These are phyloP conservation scores for Fusarium brevicatenulatum DNA, from an alignment of 2,329 filamentous ascomycete genomes.

Conservation along the genomic window DNA sequence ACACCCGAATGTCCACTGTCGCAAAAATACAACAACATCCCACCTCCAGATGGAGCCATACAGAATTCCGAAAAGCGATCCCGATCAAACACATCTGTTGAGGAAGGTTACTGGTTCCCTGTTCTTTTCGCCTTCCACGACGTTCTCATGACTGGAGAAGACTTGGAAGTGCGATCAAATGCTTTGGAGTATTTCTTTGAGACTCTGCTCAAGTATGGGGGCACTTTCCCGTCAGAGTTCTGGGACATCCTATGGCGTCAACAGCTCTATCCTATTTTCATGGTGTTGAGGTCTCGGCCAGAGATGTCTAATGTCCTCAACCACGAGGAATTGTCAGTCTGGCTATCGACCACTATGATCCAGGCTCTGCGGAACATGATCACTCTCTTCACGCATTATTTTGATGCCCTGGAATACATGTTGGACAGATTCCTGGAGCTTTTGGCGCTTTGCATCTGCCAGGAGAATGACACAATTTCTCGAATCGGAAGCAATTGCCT, in stretches of 20 bases:
- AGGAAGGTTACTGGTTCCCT: slow-evolving; percentile 99
- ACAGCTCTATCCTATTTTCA: slow-evolving; percentile 96
- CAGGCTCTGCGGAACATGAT: slow-evolving; percentile 99
- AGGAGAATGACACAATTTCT: slow-evolving; percentile 98
- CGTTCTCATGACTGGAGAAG: slow-evolving; percentile 98
- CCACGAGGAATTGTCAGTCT: slow-evolving; percentile 96
- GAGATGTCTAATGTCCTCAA: slow-evolving; percentile 96
- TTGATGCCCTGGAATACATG: slow-evolving; percentile 96
- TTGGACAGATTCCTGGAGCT: slow-evolving; percentile 96
- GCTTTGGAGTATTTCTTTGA: slow-evolving; percentile 98
- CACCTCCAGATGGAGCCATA: slow-evolving; percentile 55
- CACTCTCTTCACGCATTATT: slow-evolving; percentile 98
- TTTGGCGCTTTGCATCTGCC: slow-evolving; percentile 94
- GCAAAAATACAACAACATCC: slow-evolving; percentile 60
- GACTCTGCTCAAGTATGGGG: slow-evolving; percentile 87
- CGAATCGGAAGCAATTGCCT: slow-evolving; percentile 98
- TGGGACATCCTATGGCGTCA: slow-evolving; percentile 99
- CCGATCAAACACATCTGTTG: slow-evolving; percentile 83
- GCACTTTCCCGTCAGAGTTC: slow-evolving; percentile 91
- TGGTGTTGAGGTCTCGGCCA: slow-evolving; percentile 94
- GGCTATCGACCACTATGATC: slow-evolving; percentile 99
- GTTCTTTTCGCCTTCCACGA: slow-evolving; percentile 98
- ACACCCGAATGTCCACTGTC: slow-evolving; percentile 95
- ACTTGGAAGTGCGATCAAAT: slow-evolving; percentile 90
- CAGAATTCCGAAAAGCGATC: slow-evolving; percentile 61